Conservation (phyloP, 2,329 filamentous ascomycete genomes). For the Rasamsonia emersonii region DNA sequence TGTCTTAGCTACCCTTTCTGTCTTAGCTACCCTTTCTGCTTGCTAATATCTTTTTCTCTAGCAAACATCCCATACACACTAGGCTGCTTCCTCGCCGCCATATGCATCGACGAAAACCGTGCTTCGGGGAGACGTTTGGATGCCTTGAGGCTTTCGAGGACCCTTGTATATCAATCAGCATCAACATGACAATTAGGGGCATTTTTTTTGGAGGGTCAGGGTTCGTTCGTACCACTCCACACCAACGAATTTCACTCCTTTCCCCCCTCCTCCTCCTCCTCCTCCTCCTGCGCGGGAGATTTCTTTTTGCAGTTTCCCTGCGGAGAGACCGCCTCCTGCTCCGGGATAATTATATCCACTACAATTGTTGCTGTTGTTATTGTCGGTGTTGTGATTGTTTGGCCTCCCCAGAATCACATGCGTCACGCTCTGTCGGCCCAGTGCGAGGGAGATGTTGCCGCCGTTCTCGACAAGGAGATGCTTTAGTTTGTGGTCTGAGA, state of each 20-base stretch:
- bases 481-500: conserved; percentile 83
- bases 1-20: too few species aligned
- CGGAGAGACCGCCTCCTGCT: conserved; percentile 66
- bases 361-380: conserved; percentile 18
- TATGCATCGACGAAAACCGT: conserved; percentile 56
- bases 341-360: conserved; percentile 32
- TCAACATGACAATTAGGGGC: too few species aligned
- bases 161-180: conserved; percentile 41
- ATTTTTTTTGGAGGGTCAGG: too few species aligned
- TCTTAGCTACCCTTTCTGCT: too few species aligned
- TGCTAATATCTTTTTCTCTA: too few species aligned
- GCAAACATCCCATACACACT: conserved; percentile 54
- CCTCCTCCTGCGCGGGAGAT: conserved; percentile 33
- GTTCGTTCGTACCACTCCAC: conserved; percentile 76
- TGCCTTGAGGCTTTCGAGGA: conserved; percentile 71
- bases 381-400: conserved; percentile 26
- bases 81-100: conserved; percentile 54
- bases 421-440: conserved; percentile 67
- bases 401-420: conserved; percentile 72
- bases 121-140: conserved; percentile 68
- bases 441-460: conserved; percentile 58
- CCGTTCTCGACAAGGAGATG: conserved; percentile 67
- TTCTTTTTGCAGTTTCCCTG: conserved; percentile 73
- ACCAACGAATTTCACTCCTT: conserved; percentile 66
- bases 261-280: conserved; percentile 48